Evolutionary conservation across 2,329 filamentous ascomycete species (phyloP), one percentile per base, ranked within the genome.

Genomic region (Geosmithia putterillii): DNA sequence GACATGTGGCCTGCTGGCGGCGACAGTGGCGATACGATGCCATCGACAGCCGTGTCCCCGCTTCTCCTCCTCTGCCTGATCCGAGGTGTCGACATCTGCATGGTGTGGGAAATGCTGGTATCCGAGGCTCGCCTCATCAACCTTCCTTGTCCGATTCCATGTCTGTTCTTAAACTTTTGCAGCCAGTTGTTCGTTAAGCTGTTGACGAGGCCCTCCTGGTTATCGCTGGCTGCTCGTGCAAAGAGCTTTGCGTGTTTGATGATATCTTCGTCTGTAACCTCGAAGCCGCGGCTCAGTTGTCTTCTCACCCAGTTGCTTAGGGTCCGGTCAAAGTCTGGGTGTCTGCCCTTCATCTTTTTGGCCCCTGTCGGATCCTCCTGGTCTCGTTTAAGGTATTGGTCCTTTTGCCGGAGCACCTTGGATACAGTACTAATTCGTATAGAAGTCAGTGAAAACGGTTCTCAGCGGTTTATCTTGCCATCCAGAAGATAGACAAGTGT

Each of bases 141-240:
- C 46, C 66, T 71, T 14, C 21, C 18, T 3, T 19, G 17, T 6
- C 40, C 39, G 7, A 77, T 65, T 23, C 64, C 79, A 58, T 94
- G 83, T 65, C 90, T 95, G 57, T 87, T 79, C 68, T 95, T 95
- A 70, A 96, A 96, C 58, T 92, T 94, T 56, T 95, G 87, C 28
- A 96, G 72, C 89, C 90, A 95, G 51, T 72, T 80, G 23, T 77
- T 69, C 51, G 77, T 92, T 50, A 86, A 75, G 41, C 76, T 75
- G 53, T 83, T 85, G 44, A 83, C 62, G 41, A 86, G 77, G 48
- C 73, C 79, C 43, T 94, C 86, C 3, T 79, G 75, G 45, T 79
- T 78, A 21, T 79, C 62, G 37, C 64, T 80, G 28, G 81, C 83
- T n/a, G n/a, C n/a, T 36, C 75, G 80, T 12, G 85, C 82, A 59